These are phyloP conservation scores for Moesziomyces sp. DNA, from an alignment of 1,284 basidiomycete genomes.

Conservation along the genomic window DNA sequence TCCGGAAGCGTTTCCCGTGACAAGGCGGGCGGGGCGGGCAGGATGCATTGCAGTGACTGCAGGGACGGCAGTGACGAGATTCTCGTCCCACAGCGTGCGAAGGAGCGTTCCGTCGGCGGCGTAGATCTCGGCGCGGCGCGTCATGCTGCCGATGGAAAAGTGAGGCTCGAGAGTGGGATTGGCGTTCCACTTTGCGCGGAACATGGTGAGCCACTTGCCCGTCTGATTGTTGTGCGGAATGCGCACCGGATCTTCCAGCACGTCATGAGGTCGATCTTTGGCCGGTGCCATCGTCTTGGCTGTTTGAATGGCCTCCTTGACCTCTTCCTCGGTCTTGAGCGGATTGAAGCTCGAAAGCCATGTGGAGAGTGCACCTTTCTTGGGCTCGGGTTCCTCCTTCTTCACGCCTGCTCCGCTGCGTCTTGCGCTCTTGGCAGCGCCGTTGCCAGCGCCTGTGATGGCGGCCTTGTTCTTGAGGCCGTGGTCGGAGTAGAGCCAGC, in stretches of 20 bases:
- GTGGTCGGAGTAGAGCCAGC: slow-evolving; percentile 34
- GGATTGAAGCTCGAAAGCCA: slow-evolving; percentile 25
- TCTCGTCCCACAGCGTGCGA: slow-evolving; percentile 58
- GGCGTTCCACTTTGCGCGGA: slow-evolving; percentile 60
- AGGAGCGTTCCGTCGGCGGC: slow-evolving; percentile 51
- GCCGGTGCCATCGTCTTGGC: slow-evolving; percentile 5
- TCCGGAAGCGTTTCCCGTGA: slow-evolving; percentile 60
- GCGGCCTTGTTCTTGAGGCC: slow-evolving; percentile 23
- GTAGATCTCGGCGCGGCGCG: slow-evolving; percentile 61
- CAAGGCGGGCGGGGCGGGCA: slow-evolving; percentile 39
- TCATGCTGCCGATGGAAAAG: slow-evolving; percentile 64
- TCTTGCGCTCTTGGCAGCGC: slow-evolving; percentile 1
- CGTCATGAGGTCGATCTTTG: slow-evolving; percentile 34
- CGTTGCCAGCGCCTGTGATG: slow-evolving; percentile 11
- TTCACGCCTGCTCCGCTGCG: slow-evolving; percentile 21
- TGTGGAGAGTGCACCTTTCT: slow-evolving; percentile 12
- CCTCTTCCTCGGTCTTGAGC: slow-evolving; percentile 32
- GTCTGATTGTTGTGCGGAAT: slow-evolving; percentile 67
- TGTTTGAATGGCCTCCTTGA: slow-evolving; percentile 23
- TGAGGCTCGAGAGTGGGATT: slow-evolving; percentile 58
- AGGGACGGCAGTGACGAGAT: slow-evolving; percentile 63
- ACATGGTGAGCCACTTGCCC: slow-evolving; percentile 66
- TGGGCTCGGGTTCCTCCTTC: slow-evolving; percentile 17
- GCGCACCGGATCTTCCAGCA: slow-evolving; percentile 32
- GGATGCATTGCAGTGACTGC: slow-evolving; percentile 65